phyloP scores from a whole-genome alignment of 257 asterid genomes.

The Asclepias syriaca region DNA sequence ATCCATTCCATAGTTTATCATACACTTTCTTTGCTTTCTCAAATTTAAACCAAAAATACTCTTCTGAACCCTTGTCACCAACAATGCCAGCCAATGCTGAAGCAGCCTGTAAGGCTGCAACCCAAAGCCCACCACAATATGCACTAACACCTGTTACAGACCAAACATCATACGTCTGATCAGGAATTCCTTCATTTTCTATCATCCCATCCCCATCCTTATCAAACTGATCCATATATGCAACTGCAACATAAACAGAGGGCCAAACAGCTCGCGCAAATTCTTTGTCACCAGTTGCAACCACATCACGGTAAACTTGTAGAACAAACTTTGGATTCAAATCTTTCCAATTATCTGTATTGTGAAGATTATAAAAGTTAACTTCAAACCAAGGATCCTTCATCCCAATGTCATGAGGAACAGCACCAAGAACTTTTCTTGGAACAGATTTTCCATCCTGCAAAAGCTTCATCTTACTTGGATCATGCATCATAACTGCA shows the following conservation, averaged over 20 bases:
- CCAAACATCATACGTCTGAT: conserved; percentile 97
- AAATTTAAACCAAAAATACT: conserved; percentile 73
- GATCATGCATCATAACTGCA: conserved; percentile 98
- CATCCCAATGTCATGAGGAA: conserved; percentile 98
- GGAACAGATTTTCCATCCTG: conserved; percentile 59
- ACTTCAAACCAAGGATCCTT: conserved; percentile 95
- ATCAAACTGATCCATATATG: conserved; percentile 97
- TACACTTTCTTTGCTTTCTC: conserved; percentile 78
- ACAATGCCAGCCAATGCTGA: conserved; percentile 79
- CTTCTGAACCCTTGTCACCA: conserved; percentile 76
- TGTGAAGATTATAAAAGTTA: conserved; percentile 67
- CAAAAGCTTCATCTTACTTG: conserved; percentile 52
- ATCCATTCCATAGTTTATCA: conserved; percentile 80
- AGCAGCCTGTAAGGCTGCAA: conserved; percentile 96
- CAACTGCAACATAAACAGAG: conserved; percentile 84
- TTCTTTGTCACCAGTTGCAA: conserved; percentile 60
- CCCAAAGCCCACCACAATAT: conserved; percentile 98
- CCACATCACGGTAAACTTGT: conserved; percentile 86
- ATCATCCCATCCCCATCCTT: conserved; percentile 98
- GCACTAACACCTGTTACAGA: conserved; percentile 92
- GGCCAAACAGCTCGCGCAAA: conserved; percentile 94
- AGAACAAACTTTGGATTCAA: conserved; percentile 93
- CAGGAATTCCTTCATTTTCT: conserved; percentile 91
- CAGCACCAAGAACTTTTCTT: conserved; percentile 87
- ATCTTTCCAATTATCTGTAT: conserved; percentile 96